Percentiles rank a stretch among this genome's conserved stretches.
phyloP scores from a whole-genome alignment of 257 asterid genomes.

The Solanum virginianum region DNA sequence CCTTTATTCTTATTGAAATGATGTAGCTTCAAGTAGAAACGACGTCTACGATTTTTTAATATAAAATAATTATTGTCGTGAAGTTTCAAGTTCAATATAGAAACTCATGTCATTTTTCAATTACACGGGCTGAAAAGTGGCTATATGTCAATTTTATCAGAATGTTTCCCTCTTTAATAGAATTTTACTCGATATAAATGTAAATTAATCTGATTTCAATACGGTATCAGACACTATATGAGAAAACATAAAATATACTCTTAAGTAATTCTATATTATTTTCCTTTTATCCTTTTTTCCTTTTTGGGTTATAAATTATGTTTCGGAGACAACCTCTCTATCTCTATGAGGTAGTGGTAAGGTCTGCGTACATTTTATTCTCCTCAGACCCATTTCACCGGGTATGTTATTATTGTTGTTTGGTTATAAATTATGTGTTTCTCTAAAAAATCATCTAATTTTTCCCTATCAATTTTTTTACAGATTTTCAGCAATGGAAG shows the following conservation, averaged over 20 bases:
- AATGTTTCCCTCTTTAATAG: neutral
- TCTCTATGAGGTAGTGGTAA: too few relatives aligned
- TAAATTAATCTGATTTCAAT: neutral
- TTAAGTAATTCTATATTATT: neutral
- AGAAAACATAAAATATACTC: rapidly evolving
- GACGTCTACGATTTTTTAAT: too few relatives aligned
- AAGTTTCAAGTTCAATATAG: neutral
- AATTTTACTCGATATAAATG: rapidly evolving
- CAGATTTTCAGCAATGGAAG: slow-evolving; percentile 34
- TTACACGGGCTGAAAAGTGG: neutral
- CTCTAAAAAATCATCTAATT: neutral
- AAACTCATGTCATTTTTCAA: neutral
- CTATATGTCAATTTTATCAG: neutral
- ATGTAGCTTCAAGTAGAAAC: neutral
- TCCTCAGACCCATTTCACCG: too few relatives aligned
- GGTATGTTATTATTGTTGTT: too few relatives aligned
- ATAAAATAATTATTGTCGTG: neutral
- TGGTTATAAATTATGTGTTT: neutral
- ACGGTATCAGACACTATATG: neutral
- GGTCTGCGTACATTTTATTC: too few relatives aligned
- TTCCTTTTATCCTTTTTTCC: neutral
- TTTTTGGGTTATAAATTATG: too few relatives aligned
- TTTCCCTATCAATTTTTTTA: neutral
- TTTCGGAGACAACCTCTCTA: too few relatives aligned
- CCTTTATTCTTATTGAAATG: neutral